Conservation (phyloP, 768 basidiomycete genomes). For the Phlebiopsis flavidoalba region DNA sequence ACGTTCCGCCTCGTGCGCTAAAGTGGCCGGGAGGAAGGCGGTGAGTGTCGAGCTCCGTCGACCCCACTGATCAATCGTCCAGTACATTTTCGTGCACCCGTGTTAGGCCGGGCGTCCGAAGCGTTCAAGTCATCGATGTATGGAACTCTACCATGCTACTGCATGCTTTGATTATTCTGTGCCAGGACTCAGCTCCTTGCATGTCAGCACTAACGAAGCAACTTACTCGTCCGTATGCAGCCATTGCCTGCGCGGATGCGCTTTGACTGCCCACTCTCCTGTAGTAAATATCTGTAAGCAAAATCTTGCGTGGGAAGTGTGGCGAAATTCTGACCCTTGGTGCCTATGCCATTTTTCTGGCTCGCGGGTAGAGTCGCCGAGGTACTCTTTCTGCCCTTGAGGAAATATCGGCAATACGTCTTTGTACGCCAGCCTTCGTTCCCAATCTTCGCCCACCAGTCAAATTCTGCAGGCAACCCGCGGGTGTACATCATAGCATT, state of each 20-base stretch:
- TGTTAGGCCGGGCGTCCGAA: not conserved
- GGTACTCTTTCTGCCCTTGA: constrained; percentile 18
- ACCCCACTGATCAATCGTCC: not conserved
- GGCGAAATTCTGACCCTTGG: not conserved
- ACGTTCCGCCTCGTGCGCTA: not conserved
- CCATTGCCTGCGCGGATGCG: not conserved
- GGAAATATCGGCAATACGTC: constrained; percentile 25
- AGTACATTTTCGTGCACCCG: not conserved
- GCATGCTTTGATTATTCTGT: not conserved
- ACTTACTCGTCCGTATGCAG: not conserved
- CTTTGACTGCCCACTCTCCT: not conserved
- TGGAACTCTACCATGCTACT: not conserved
- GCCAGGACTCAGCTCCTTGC: too few species aligned
- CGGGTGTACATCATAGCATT: constrained; percentile 28
- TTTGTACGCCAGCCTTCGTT: constrained; percentile 23
- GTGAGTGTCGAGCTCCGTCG: not conserved
- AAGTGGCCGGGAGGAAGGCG: not conserved
- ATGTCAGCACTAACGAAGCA: not conserved
- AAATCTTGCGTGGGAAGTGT: constrained; percentile 9
- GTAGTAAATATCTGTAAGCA: not conserved
- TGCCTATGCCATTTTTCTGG: not conserved
- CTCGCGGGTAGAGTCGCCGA: not conserved
- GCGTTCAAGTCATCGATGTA: not conserved
- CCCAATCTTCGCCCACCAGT: constrained; percentile 22
- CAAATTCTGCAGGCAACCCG: constrained; percentile 24